Base-by-base conservation (phyloP, 176 grass and related monocot genomes). In the Juncus effusus region DNA sequence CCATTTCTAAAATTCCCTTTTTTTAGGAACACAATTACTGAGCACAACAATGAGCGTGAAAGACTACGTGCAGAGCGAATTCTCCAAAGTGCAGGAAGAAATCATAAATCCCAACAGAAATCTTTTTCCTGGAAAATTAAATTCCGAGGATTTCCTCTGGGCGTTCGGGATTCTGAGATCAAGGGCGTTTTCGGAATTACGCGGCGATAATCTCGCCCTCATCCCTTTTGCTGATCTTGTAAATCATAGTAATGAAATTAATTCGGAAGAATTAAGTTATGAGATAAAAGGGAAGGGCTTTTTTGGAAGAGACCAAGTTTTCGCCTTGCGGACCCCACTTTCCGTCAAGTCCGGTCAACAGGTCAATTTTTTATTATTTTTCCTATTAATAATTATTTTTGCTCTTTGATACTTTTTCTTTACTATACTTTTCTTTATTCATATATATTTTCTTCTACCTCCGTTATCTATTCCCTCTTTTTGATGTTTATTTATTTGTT, bases 151-250 rank as follows among this genome's bases (percentile, higher is more conserved):
- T 84, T 99, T 99, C 74, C 73, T 93, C 10, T 99, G 94, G 94
- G 85, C 83, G 16, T 99, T 99, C 14, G 88, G 85, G 56, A 72
- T 93, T 61, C 85, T 97, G 54, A 89, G 88, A 80, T 97, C 88
- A 62, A 92, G 94, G 62, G 88, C 87, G 54, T 97, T 89, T 72
- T 57, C 87, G 40, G 84, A 62, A 39, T 76, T 88, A 11, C 83
- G 94, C 60, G 94, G 88, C 16, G 85, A 93, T 55, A 99, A 99
- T 45, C 88, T 93, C 86, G 83, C 85, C 40, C 94, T 99, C 15
- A 77, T 99, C 78, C 94, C 94, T 39, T 78, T 93, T 51, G 94
- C 94, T 80, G 94, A 99, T 77, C 62, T 99, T 68, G 88, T 99
- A 83, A 72, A 99, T 76, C 94, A 99, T 56, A 78, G 45, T 78